Evolutionary conservation across 768 basidiomycete genomes (phyloP), one percentile per base, ranked within the genome.

Genomic region (Xerocomus potaroensis): DNA sequence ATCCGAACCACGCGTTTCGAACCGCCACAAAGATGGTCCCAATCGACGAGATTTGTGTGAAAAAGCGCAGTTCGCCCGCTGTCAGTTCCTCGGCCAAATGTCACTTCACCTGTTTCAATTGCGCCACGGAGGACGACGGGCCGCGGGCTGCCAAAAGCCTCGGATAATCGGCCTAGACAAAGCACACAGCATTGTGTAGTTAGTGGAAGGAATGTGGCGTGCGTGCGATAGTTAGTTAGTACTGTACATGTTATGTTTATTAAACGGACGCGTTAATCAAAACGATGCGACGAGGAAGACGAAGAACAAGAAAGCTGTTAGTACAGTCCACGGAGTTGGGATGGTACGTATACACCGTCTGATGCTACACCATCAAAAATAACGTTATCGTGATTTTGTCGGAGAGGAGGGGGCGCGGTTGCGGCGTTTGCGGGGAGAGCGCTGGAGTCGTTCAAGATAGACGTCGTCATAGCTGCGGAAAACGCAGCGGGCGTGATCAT

Each of bases 381-480:
- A 0, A 30, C n/a, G 21, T 63, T 48, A 65, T n/a, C 52, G 54
- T 41, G 59, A 34, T 50, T 60, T 52, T 10, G 21, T 53, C 19
- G 58, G 60, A 11, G 64, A 64, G 9, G 50, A 53, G 7, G 57
- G 51, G 16, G 52, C 33, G 15, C 60, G 60, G 11, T 45, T 10
- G 41, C 49, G 64, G 48, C 57, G 64, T 53, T 72, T 72, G 44
- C 66, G 70, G 36, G 73, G 68, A 3, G 71, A 69, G 27, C 69
- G 69, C 29, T 72, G 69, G 34, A 77, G 61, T 42, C 61, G 63
- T 42, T 78, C 71, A 35, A 82, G 63, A 56, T 80, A 81, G 18
- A 81, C 77, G 52, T 82, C 81, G 48, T 76, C 72, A 61, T 78
- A 84, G 57, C 73, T 81, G 51, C 78, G 72, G 58, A 80, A 82